Evolutionary conservation across 176 grass and related monocot genomes (phyloP), one percentile per base, ranked within the genome.

Genomic region (Microstegium vimineum): DNA sequence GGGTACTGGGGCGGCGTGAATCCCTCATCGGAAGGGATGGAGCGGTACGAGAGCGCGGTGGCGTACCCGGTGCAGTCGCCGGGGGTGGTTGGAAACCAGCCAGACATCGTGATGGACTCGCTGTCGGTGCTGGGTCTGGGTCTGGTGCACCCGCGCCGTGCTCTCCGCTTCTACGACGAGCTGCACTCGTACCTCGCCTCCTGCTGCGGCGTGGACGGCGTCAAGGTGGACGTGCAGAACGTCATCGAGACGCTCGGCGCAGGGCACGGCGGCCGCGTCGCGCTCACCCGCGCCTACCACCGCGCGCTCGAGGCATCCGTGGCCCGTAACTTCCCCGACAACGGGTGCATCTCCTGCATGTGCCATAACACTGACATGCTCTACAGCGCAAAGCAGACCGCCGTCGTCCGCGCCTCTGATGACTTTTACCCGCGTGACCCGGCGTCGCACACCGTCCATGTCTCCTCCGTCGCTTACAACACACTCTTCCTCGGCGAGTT

Each of bases 171-270:
- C 89, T 97, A 97, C 79, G 71, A 33, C 82, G 91, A 97, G 79
- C 89, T 97, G 11, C 89, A 94, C 82, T 14, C 83, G 49, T 97
- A 97, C 88, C 87, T 94, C 1, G 90, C 90, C 37, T 79, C 64
- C 0, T 94, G n/a, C n/a, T n/a, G 87, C 73, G 94, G 92, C 74
- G 61, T 97, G 11, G 92, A 97, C 57, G 94, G 92, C 71, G 92
- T 97, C 10, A 97, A 97, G 87, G 94, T 97, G 0, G 94, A 94
- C 86, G 90, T 89, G 64, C 94, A 97, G 86, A 94, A 89, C 87
- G 90, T 97, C 76, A 85, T 97, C 62, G 92, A 97, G 86, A 92
- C 92, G 1, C 69, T 92, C 10, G 94, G 94, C 14, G 90, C 92
- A 0, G 94, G 92, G 0, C 92, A 94, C 63, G 94, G 94, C 31